phyloP scores from a whole-genome alignment of 2,329 filamentous ascomycete species.

The Cadophora luteo-olivacea region DNA sequence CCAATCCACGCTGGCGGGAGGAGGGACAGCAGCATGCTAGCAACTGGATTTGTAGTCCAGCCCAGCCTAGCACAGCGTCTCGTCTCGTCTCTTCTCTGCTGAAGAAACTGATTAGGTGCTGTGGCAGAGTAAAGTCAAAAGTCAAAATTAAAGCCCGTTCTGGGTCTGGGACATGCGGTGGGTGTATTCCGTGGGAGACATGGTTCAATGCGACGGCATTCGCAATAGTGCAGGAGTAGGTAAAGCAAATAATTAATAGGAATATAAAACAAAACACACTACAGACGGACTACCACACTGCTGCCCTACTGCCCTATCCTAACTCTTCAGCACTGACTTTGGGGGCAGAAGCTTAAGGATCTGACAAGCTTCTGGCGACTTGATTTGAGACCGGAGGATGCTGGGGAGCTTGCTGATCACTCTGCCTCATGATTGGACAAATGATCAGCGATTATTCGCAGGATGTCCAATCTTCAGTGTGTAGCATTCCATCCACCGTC shows the following conservation, averaged over 20 bases:
- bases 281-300: neutral
- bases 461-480: slow-evolving; percentile 3
- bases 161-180: slow-evolving; percentile 12
- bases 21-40: slow-evolving; percentile 4
- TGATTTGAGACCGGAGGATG: neutral
- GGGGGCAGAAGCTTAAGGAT: slow-evolving; percentile 22
- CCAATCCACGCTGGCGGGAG: slow-evolving; percentile 16
- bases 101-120: neutral
- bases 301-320: neutral
- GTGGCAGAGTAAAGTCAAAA: neutral
- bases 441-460: neutral
- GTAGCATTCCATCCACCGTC: neutral
- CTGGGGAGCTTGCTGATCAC: neutral
- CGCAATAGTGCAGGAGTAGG: slow-evolving; percentile 2
- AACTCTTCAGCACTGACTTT: slow-evolving; percentile 13
- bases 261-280: slow-evolving; percentile 1
- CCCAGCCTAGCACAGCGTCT: neutral
- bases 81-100: neutral
- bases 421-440: neutral
- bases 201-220: neutral
- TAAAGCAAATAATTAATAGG: neutral
- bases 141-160: neutral
- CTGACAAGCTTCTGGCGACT: slow-evolving; percentile 17
- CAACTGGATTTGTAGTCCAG: neutral
- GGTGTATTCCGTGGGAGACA: slow-evolving; percentile 10